Base-by-base conservation (phyloP, 2,329 filamentous ascomycete species). In the Phialophora expanda region DNA sequence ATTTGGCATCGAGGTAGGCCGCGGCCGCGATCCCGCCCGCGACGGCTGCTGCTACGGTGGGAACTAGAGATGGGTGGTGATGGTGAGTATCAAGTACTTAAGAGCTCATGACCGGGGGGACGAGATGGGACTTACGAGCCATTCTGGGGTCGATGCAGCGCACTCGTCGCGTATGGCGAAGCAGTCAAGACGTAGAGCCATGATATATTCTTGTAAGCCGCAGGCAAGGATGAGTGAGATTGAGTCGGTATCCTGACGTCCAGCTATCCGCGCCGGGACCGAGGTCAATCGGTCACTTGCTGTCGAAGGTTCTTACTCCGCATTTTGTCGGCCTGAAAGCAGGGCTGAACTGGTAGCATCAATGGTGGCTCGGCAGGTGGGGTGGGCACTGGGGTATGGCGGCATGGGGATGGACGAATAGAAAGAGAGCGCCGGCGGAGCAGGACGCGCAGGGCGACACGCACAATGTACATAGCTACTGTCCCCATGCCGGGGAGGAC, bases 1-100 rank as follows among this genome's bases (percentile, higher is more conserved):
- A 88, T 78, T 90, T 91, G 64, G 87, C 90, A 72, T 93, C 86
- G 50, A 90, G 78, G 71, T 91, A 91, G 12, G 83, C 83, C 54
- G 85, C 83, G 14, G 80, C 79, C 5, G 80, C 79, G 14, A 76
- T 73, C 6, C 73, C 73, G 32, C 74, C 76, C 11, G 75, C 75
- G 30, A 74, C 66, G n/a, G 71, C 68, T n/a, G 74, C 74, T 46
- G 73, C 73, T 56, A 70, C 66, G 56, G 62, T 66, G 56, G 67
- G 20, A 48, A 69, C 67, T 69, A 53, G 54, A 54, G 56, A 20
- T 38, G 24, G 26, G 44, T 7, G 44, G 30, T 46, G 30, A 14
- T 20, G 11, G 41, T 20, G 48, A 51, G 56, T n/a, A 54, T 9
- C 28, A 20, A 34, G n/a, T 34, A 24, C 8, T 11, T 5, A 32